Base-by-base conservation (phyloP, 1,284 basidiomycete species). In the Thecaphora thlaspeos region DNA sequence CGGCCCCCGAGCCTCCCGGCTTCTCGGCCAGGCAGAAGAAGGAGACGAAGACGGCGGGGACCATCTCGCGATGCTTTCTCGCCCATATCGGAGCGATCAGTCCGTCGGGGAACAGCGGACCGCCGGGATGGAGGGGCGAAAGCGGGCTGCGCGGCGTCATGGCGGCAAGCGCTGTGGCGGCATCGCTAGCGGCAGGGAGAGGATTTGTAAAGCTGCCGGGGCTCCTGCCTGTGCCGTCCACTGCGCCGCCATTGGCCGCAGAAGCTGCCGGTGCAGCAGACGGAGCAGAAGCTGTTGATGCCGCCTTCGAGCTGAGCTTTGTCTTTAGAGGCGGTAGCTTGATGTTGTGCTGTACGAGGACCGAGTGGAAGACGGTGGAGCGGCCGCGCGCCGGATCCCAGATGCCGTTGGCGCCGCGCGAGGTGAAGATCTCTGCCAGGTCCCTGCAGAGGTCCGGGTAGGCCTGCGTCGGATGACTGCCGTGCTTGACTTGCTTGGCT, bases 21-120 rank as follows among this genome's bases (percentile, higher is more conserved):
- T 48, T 48, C 43, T 94, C 90, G 73, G 83, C 90, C 55, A 97
- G 82, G 44, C 88, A 84, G 56, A 89, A 81, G 76, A 96, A 94
- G 43, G 93, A 81, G 5, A 97, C 89, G 78, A 96, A 95, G 0
- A 96, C 91, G 17, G 89, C 87, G 0, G 94, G 93, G 0, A 97
- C 81, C 30, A 94, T 84, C 9, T 90, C 86, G 0, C 90, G 88
- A 73, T 97, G 93, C 79, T 96, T 98, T 42, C 92, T 84, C 17
- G 96, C 86, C 94, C 94, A 98, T 69, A 97, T 90, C 0, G 93
- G 94, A 1, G 93, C 91, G 52, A 98, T 90, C 43, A 98, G 81
- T 0, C 94, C 94, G 76, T 98, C 94, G 0, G 94, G 94, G 76
- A 90, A 85, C 15, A 95, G 81, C 0, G 94, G 93, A 0, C 91